Conservation (phyloP, 306 rosid species). For the Rosa multiflora region DNA sequence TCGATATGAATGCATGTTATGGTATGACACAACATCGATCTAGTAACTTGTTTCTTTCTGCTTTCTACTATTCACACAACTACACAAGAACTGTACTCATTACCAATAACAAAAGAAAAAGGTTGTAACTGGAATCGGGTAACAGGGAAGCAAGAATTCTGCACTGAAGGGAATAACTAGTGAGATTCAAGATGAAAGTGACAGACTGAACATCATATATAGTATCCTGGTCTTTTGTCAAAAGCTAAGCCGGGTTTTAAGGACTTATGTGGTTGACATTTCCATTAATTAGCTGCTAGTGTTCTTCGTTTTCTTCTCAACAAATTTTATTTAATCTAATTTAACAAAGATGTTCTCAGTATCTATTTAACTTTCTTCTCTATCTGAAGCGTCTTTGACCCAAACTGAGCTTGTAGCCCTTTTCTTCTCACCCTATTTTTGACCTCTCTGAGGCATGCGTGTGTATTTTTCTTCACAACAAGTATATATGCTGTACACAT, state of each 20-base stretch:
- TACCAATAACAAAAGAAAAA: neutral
- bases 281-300: slow-evolving; percentile 45
- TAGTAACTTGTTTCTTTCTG: neutral
- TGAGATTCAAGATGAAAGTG: slow-evolving; percentile 31
- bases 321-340: neutral
- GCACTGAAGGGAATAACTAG: neutral
- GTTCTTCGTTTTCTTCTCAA: neutral
- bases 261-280: slow-evolving; percentile 55
- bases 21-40: neutral
- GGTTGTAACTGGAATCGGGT: neutral
- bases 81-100: neutral
- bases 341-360: neutral
- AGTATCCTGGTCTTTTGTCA: slow-evolving; percentile 52
- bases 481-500: slow-evolving; percentile 16
- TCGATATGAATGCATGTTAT: no score
- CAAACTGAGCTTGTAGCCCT: slow-evolving; percentile 36
- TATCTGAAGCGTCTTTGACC: slow-evolving; percentile 76
- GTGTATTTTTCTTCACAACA: slow-evolving; percentile 48
- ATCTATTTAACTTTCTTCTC: slow-evolving; percentile 25
- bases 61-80: neutral
- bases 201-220: slow-evolving; percentile 34
- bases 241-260: slow-evolving; percentile 54
- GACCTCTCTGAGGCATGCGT: slow-evolving; percentile 53
- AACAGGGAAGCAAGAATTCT: slow-evolving; percentile 13
- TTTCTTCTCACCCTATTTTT: slow-evolving; percentile 48